phyloP scores from a whole-genome alignment of 2,329 filamentous ascomycete species.

The Sphaceloma murrayae region DNA sequence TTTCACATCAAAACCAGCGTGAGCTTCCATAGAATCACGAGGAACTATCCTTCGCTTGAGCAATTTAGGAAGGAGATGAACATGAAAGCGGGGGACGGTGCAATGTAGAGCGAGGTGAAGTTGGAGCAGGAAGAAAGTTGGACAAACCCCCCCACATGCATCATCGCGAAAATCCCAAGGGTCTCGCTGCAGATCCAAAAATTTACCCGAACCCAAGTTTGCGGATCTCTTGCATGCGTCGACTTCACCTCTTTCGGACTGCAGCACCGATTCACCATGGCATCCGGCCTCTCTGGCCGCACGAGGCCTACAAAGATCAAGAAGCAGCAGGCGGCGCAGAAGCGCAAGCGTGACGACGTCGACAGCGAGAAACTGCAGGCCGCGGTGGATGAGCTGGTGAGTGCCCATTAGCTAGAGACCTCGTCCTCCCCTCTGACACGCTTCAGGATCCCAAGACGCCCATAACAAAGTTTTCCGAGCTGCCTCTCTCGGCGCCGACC shows the following conservation, averaged over 20 bases:
- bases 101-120: not conserved
- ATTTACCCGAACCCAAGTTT: not conserved
- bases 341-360: slow-evolving; percentile 46
- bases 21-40: too few relatives aligned
- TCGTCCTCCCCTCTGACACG: too few relatives aligned
- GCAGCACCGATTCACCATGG: too few relatives aligned
- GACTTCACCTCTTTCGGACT: too few relatives aligned
- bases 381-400: slow-evolving; percentile 36
- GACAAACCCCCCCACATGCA: not conserved
- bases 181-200: not conserved
- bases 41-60: not conserved
- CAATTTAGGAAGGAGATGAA: not conserved
- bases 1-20: too few relatives aligned
- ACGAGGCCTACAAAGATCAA: slow-evolving; percentile 46
- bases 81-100: not conserved
- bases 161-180: not conserved
- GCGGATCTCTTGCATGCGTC: too few relatives aligned
- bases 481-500: slow-evolving; percentile 79
- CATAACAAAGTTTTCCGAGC: slow-evolving; percentile 63
- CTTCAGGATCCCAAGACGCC: slow-evolving; percentile 50
- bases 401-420: too few relatives aligned
- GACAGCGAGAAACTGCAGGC: slow-evolving; percentile 40
- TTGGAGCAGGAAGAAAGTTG: too few relatives aligned
- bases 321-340: slow-evolving; percentile 43
- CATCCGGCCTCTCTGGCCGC: slow-evolving; percentile 26